Base-by-base conservation (phyloP, 2,329 filamentous ascomycete genomes). In the Hypoxylon sp. region DNA sequence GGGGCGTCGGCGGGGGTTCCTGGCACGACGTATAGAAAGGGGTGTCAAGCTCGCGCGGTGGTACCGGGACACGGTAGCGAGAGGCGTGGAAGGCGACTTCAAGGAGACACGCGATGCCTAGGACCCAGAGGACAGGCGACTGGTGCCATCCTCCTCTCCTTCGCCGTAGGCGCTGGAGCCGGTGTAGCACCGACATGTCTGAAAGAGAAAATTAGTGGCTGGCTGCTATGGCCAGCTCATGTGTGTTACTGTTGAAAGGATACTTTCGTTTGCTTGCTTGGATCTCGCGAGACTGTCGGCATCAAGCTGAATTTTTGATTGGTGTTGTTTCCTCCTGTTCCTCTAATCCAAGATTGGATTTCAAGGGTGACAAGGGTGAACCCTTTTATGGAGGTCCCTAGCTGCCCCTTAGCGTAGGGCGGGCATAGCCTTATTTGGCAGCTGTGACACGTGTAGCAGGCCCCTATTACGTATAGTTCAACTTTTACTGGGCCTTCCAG, bases 21-120 rank as follows among this genome's bases (percentile, higher is more conserved):
- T 72, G 73, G 50, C 73, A 75, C 1, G 67, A 69, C 19, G 51
- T 55, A 55, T 74, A 73, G 57, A 75, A 75, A 46, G 73, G 73
- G 9, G 63, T 65, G 41, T 75, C 73, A 63, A 71, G 69, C 32
- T 75, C 73, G 63, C 65, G 71, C 21, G 65, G 54, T 29, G 73
- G 73, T 1, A 72, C 47, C 11, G 73, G 73, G n/a, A 75, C 71
- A 23, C 65, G 71, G 52, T 68, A 74, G 5, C 47, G 65, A 16
- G 68, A 68, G 27, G 59, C 65, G 29, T 75, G 73, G 4, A 59
- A 54, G 51, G 50, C 19, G 59, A 74, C 60, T 14, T 75, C 73
- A 54, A 75, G 34, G 30, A 75, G 23, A 19, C 66, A 65, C 21
- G 73, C 73, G 41, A 70, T 27, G 19, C 71, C 34, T n/a, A 74